Evolutionary conservation across 2,329 filamentous ascomycete species (phyloP), one percentile per base, ranked within the genome.

Genomic region (Sphaerulina musiva): DNA sequence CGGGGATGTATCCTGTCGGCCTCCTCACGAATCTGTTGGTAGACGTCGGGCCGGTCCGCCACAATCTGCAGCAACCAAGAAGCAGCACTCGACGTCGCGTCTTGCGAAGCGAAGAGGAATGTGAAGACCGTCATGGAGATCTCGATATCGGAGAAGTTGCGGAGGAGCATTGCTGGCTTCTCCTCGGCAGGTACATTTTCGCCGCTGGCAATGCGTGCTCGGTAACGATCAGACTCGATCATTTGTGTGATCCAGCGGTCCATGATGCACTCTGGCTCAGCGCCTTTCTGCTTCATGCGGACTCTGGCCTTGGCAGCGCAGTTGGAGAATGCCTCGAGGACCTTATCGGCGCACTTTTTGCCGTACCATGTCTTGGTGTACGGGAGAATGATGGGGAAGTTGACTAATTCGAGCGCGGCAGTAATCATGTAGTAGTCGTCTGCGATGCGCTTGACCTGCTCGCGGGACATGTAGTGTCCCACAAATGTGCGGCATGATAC

Each of bases 341-440:
- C 89, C 84, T 95, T 89, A 67, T 95, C 89, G 55, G 92, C 85
- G 31, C 90, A 89, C 76, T 91, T 95, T 80, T 96, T 95, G 65
- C 92, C 93, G 68, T 95, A 95, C 90, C 90, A 97, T 4, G 90
- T 90, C 78, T 90, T 92, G 69, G 91, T 96, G 78, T 82, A 97
- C 39, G 92, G 92, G 40, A 97, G 74, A 69, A 97, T 96, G 74
- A 97, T 87, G 56, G 93, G 92, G 78, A 97, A 95, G 78, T 97
- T 97, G 78, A 98, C 93, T 45, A 97, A 81, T 73, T 98, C 93
- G 63, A 97, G 82, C 20, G 93, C 93, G 54, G 87, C 92, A 11
- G 93, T 97, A 69, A 97, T 95, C 61, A 92, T 82, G 74, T 95
- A 97, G 76, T 95, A 98, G 74, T 97, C 91, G 72, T 95, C 87